These are phyloP conservation scores for Wallemia hederae DNA, from an alignment of 1,284 basidiomycete genomes.

Conservation along the genomic window DNA sequence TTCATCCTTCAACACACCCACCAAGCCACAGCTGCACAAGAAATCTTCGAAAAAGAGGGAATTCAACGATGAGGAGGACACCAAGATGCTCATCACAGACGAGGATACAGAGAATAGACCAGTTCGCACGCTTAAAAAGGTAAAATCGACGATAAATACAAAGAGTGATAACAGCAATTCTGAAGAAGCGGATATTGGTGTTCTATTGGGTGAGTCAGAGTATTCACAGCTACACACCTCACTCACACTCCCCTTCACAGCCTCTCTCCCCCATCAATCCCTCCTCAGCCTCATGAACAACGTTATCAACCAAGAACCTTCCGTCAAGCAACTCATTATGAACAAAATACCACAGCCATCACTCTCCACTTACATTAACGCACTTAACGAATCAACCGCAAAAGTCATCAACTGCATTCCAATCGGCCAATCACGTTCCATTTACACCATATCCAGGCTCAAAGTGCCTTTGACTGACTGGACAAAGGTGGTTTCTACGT, in stretches of 20 bases:
- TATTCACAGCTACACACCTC: too few species aligned
- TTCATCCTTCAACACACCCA: neutral
- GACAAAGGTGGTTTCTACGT: neutral
- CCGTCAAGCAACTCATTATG: neutral
- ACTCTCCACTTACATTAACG: neutral
- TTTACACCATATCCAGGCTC: neutral
- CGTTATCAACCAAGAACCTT: neutral
- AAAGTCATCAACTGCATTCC: neutral
- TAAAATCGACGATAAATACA: neutral
- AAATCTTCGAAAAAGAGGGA: neutral
- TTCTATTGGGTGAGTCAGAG: too few species aligned
- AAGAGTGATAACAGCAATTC: neutral
- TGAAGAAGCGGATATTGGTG: neutral
- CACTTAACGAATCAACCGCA: neutral
- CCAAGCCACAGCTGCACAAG: too few species aligned
- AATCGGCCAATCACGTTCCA: neutral
- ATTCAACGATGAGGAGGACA: neutral
- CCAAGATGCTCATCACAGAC: neutral
- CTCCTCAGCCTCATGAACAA: neutral
- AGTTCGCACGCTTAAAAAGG: neutral
- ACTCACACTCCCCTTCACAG: too few species aligned
- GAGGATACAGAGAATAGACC: neutral
- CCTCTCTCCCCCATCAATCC: neutral
- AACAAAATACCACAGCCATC: neutral
- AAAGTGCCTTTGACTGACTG: neutral